Evolutionary conservation across 768 basidiomycete genomes (phyloP).

Genomic region (Kondoa malvinella): DNA sequence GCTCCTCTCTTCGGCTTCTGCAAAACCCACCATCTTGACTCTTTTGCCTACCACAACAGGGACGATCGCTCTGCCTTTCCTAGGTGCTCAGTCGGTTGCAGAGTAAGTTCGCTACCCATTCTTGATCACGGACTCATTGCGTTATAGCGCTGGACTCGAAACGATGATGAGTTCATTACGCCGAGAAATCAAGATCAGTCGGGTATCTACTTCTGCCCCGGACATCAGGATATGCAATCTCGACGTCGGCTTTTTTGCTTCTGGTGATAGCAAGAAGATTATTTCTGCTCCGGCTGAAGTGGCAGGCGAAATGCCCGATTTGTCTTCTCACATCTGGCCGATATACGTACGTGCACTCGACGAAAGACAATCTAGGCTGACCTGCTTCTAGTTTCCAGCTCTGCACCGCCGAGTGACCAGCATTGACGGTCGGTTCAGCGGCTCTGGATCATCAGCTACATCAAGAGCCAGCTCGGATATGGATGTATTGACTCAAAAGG

Average conservation of each 20-base stretch:
- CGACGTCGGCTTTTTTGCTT: slow-evolving; percentile 15
- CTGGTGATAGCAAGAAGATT: neutral
- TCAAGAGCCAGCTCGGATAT: neutral
- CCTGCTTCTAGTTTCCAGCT: neutral
- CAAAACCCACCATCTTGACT: neutral
- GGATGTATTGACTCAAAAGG: slow-evolving; percentile 3
- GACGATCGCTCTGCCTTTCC: slow-evolving; percentile 19
- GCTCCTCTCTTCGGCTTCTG: neutral
- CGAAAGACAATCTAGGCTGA: neutral
- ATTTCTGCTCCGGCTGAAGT: neutral
- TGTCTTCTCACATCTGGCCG: neutral
- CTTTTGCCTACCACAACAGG: slow-evolving; percentile 10
- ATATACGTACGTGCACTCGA: slow-evolving; percentile 17
- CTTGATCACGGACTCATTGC: neutral
- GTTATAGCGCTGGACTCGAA: slow-evolving; percentile 6
- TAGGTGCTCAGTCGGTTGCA: slow-evolving; percentile 14
- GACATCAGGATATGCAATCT: slow-evolving; percentile 12
- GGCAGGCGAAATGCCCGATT: neutral
- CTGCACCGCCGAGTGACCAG: neutral
- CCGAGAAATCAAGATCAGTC: slow-evolving; percentile 13
- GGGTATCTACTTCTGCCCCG: neutral
- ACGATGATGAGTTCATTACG: slow-evolving; percentile 22
- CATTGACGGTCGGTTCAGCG: neutral
- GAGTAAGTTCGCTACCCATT: neutral
- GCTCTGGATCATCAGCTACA: neutral